These are phyloP conservation scores for Auriscalpium vulgare DNA, from an alignment of 768 basidiomycete species.

Conservation along the genomic window DNA sequence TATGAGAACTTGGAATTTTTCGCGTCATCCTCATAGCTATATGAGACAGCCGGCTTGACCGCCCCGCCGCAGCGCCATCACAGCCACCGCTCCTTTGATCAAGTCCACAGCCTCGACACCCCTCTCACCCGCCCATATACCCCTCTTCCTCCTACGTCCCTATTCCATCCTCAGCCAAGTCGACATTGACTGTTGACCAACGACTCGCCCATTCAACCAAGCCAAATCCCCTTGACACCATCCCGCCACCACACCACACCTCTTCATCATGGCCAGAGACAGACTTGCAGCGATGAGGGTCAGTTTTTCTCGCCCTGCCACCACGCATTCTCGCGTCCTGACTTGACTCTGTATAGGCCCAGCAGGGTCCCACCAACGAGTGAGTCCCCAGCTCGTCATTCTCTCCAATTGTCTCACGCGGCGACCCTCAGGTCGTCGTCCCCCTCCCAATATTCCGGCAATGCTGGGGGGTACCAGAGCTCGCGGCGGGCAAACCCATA, in stretches of 20 bases:
- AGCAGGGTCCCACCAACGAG: constrained; percentile 46
- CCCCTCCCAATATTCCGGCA: constrained; percentile 10
- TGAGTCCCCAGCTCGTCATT: constrained; percentile 25
- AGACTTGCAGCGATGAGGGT: constrained; percentile 85
- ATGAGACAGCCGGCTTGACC: too few relatives aligned
- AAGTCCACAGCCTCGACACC: not conserved
- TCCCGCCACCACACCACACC: constrained; percentile 11
- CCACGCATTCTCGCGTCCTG: constrained; percentile 3
- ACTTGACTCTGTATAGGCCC: constrained; percentile 39
- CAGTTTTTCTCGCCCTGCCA: constrained; percentile 18
- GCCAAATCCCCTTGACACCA: not conserved
- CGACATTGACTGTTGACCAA: not conserved
- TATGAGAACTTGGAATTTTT: too few relatives aligned
- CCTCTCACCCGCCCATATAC: not conserved
- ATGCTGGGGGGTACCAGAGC: constrained; percentile 9
- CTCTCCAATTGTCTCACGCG: not conserved
- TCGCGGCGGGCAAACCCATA: constrained; percentile 55
- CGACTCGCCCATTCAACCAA: not conserved
- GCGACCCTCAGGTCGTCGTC: constrained; percentile 5
- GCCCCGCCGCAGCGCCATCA: not conserved
- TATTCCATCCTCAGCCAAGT: not conserved
- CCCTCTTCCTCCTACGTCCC: not conserved
- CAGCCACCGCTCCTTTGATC: not conserved
- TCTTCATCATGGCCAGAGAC: constrained; percentile 70
- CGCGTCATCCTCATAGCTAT: too few relatives aligned